Evolutionary conservation across 2,329 filamentous ascomycete genomes (phyloP).

Genomic region (Phoma sp.): DNA sequence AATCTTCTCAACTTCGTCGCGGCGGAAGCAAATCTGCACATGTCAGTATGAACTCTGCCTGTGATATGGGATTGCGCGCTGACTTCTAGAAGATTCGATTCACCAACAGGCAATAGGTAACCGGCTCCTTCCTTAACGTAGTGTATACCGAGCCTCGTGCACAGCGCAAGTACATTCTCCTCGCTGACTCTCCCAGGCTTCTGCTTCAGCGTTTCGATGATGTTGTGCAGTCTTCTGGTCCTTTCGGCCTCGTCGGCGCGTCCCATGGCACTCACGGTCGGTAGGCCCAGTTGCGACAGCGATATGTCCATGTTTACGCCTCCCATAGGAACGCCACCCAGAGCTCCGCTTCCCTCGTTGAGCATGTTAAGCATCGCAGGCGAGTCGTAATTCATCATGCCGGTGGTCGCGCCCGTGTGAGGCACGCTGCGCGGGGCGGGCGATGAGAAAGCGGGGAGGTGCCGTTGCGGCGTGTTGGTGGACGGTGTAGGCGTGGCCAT

Average conservation of each 20-base stretch:
- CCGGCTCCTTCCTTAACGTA: conserved; percentile 44
- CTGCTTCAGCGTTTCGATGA: conserved; percentile 70
- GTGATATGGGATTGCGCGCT: neutral
- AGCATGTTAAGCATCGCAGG: conserved; percentile 54
- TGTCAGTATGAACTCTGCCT: conserved; percentile 8
- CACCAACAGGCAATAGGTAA: conserved; percentile 46
- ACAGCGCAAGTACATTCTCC: conserved; percentile 75
- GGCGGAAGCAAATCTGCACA: conserved; percentile 38
- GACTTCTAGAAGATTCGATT: conserved; percentile 30
- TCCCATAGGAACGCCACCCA: conserved; percentile 49
- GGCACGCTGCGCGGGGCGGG: conserved; percentile 54
- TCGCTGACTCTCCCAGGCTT: conserved; percentile 76
- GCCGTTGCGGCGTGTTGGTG: conserved; percentile 47
- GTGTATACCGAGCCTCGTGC: conserved; percentile 69
- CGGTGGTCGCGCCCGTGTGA: conserved; percentile 42
- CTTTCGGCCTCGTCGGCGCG: conserved; percentile 62
- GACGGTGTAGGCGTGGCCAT: conserved; percentile 51
- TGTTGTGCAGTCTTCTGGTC: conserved; percentile 63
- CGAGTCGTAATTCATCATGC: conserved; percentile 51
- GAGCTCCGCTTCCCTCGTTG: conserved; percentile 49
- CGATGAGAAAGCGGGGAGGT: conserved; percentile 49
- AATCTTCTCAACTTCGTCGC: conserved; percentile 62
- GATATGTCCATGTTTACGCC: conserved; percentile 47
- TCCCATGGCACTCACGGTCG: conserved; percentile 47
- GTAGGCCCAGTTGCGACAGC: conserved; percentile 52